These are phyloP conservation scores for Gastrolobium bilobum DNA, from an alignment of 306 rosid genomes.

Conservation along the genomic window DNA sequence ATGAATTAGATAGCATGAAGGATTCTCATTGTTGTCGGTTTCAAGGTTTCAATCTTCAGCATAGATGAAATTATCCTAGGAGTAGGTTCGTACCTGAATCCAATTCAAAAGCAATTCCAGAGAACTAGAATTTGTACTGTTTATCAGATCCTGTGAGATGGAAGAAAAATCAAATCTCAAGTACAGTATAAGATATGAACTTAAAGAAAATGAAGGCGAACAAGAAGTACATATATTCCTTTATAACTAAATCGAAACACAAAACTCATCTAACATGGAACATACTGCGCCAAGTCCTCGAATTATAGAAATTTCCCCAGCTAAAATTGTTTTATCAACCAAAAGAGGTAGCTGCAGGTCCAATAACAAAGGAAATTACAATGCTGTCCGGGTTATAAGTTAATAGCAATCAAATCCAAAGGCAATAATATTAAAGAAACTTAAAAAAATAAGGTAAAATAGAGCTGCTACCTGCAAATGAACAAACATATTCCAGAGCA, in stretches of 20 bases:
- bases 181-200: constrained; percentile 13
- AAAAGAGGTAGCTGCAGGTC: constrained; percentile 87
- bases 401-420: constrained; percentile 28
- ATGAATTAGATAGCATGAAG: not conserved
- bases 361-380: constrained; percentile 36
- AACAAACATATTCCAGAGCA: constrained; percentile 92
- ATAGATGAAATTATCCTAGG: constrained; percentile 17
- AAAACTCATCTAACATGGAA: constrained; percentile 33
- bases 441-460: constrained; percentile 32
- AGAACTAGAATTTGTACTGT: constrained; percentile 57
- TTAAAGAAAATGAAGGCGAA: constrained; percentile 22
- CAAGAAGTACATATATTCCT: not conserved
- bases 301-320: constrained; percentile 79
- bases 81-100: constrained; percentile 74
- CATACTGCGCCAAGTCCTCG: constrained; percentile 67
- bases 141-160: constrained; percentile 61
- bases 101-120: constrained; percentile 83
- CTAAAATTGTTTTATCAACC: constrained; percentile 74
- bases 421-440: constrained; percentile 21
- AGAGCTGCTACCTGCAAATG: constrained; percentile 73
- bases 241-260: constrained; percentile 23
- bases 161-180: constrained; percentile 33
- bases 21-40: constrained; percentile 1
- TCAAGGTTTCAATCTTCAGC: not conserved
- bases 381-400: constrained; percentile 21